Conservation (phyloP, 495 filamentous ascomycete genomes). For the Amphirosellinia nigrospora region DNA sequence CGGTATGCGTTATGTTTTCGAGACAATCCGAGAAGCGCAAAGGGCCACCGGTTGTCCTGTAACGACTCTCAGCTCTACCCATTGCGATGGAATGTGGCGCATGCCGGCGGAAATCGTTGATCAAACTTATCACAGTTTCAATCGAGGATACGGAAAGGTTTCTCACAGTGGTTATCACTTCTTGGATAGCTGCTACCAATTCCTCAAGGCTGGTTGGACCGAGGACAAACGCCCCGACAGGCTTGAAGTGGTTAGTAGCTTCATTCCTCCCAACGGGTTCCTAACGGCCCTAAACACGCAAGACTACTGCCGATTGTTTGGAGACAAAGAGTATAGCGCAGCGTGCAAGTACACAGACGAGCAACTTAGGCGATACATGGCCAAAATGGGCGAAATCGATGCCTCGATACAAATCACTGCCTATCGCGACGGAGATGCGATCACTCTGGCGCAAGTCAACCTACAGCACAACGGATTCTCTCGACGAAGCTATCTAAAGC, state of each 20-base stretch:
- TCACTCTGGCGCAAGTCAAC: background rate
- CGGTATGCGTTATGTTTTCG: background rate
- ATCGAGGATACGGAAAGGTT: background rate
- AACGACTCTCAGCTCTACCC: background rate
- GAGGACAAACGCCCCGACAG: background rate
- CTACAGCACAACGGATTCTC: background rate
- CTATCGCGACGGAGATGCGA: background rate
- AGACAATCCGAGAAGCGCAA: background rate
- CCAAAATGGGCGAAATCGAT: background rate
- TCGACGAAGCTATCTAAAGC: background rate
- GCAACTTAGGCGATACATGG: background rate
- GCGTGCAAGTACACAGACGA: background rate
- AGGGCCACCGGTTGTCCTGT: background rate
- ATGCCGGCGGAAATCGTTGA: background rate
- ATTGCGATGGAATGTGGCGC: background rate
- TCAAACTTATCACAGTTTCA: background rate
- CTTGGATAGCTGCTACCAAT: background rate
- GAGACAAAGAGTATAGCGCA: background rate
- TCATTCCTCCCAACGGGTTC: background rate
- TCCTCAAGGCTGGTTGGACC: background rate
- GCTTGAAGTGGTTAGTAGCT: background rate
- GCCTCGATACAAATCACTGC: background rate
- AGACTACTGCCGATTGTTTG: background rate
- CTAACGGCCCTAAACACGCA: background rate
- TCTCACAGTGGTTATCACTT: background rate